Evolutionary conservation across 2,329 filamentous ascomycete genomes (phyloP).

Genomic region (Fusarium sublunatum): DNA sequence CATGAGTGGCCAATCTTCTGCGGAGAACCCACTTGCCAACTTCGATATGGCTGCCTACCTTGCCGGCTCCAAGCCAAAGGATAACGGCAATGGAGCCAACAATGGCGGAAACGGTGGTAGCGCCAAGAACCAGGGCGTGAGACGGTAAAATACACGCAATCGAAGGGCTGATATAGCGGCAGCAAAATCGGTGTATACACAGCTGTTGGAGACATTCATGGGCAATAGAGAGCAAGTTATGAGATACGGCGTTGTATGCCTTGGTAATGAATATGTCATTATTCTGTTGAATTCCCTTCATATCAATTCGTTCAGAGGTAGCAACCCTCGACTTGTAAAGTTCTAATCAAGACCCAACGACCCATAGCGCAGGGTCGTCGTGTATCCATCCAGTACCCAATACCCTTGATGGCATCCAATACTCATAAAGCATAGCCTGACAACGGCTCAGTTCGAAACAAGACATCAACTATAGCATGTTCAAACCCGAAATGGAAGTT

Average conservation of each 20-base stretch:
- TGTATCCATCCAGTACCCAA: slow-evolving; percentile 10
- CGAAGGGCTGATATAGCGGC: neutral
- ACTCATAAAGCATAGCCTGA: slow-evolving; percentile 22
- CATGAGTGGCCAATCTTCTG: slow-evolving; percentile 53
- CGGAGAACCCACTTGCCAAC: slow-evolving; percentile 60
- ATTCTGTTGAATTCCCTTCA: neutral
- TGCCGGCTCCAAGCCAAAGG: slow-evolving; percentile 64
- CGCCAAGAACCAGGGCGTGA: slow-evolving; percentile 57
- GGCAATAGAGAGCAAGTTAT: slow-evolving; percentile 8
- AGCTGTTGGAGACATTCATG: neutral
- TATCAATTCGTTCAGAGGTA: neutral
- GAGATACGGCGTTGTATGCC: slow-evolving; percentile 11
- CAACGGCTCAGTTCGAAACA: neutral
- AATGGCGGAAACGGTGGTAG: slow-evolving; percentile 25
- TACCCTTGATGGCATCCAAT: slow-evolving; percentile 1
- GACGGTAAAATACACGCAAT: slow-evolving; percentile 43
- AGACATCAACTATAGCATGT: neutral
- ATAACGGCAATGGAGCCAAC: slow-evolving; percentile 45
- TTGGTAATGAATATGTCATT: slow-evolving; percentile 8
- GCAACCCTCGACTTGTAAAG: neutral
- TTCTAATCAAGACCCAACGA: slow-evolving; percentile 1
- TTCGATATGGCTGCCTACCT: slow-evolving; percentile 74
- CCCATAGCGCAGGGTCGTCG: slow-evolving; percentile 1
- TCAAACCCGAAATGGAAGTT: neutral
- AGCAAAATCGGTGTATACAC: slow-evolving; percentile 1